Evolutionary conservation across 495 filamentous ascomycete genomes (phyloP).

Genomic region (Penicillium herquei): DNA sequence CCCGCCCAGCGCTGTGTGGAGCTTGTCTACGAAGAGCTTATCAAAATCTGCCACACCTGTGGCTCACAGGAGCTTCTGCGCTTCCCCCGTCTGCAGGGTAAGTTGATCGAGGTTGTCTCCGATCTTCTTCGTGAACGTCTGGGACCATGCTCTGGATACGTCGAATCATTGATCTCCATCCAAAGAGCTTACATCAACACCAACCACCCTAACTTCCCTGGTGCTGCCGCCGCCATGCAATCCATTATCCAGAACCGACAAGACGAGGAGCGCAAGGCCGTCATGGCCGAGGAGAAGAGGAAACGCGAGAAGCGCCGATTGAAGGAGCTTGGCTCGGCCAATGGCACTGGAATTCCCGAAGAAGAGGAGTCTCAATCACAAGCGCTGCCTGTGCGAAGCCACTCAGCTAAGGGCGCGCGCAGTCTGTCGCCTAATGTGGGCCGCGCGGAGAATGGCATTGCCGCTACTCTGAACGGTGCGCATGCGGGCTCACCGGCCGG

Average conservation of each 20-base stretch:
- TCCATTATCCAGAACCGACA: slow-evolving; percentile 91
- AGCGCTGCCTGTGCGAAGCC: slow-evolving; percentile 55
- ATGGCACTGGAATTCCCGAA: slow-evolving; percentile 72
- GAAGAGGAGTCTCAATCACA: slow-evolving; percentile 64
- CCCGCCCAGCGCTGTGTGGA: slow-evolving; percentile 96
- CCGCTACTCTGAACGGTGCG: slow-evolving; percentile 64
- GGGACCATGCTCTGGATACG: slow-evolving; percentile 83
- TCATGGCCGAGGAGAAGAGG: slow-evolving; percentile 76
- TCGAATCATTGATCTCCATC: slow-evolving; percentile 94
- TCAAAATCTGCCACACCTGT: slow-evolving; percentile 99
- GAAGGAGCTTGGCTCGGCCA: slow-evolving; percentile 74
- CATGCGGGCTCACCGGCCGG: slow-evolving; percentile 62
- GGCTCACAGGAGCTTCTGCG: slow-evolving; percentile 89
- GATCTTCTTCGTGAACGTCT: slow-evolving; percentile 91
- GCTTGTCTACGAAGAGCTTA: slow-evolving; percentile 96
- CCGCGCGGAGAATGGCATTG: slow-evolving; percentile 59
- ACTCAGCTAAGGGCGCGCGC: slow-evolving; percentile 59
- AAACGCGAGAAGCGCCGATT: slow-evolving; percentile 77
- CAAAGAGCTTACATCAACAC: slow-evolving; percentile 99
- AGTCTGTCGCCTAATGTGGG: slow-evolving; percentile 82
- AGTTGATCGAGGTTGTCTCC: slow-evolving; percentile 97
- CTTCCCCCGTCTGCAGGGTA: slow-evolving; percentile 92
- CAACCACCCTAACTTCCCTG: slow-evolving; percentile 98
- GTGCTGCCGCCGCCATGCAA: slow-evolving; percentile 96
- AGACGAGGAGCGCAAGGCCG: slow-evolving; percentile 81